These are phyloP conservation scores for Geotrichum reessii DNA, from an alignment of 1,139 yeast species.

Conservation along the genomic window DNA sequence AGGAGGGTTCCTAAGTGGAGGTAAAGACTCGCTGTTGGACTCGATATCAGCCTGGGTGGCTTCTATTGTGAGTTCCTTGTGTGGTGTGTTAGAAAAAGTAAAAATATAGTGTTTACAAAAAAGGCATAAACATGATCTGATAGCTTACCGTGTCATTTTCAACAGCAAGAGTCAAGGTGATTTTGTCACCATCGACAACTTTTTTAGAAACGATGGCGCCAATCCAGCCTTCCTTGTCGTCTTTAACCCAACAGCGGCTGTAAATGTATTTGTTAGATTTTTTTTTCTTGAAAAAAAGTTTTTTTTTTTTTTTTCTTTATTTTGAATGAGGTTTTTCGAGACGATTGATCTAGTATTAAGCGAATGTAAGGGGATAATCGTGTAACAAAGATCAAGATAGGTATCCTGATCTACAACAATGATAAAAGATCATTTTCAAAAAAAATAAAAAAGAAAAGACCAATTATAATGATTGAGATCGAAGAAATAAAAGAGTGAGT, in stretches of 20 bases:
- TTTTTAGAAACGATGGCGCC: constrained; percentile 70
- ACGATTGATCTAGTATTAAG: neutral
- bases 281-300: neutral
- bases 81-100: neutral
- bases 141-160: constrained; percentile 47
- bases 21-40: constrained; percentile 41
- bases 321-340: neutral
- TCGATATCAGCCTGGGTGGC: constrained; percentile 43
- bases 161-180: constrained; percentile 52
- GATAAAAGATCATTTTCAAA: too few relatives aligned
- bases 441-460: neutral
- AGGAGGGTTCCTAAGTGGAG: constrained; percentile 89
- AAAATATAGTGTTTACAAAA: neutral
- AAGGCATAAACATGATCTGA: neutral
- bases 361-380: neutral
- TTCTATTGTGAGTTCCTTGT: constrained; percentile 27
- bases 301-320: neutral
- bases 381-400: neutral
- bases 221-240: constrained; percentile 82
- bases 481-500: neutral
- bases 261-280: neutral
- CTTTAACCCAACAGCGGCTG: constrained; percentile 91
- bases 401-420: neutral
- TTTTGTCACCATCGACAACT: constrained; percentile 46
- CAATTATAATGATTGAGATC: neutral